These are phyloP conservation scores for Aciculoconidium aculeatum DNA, from an alignment of 805 yeast species.

Conservation along the genomic window DNA sequence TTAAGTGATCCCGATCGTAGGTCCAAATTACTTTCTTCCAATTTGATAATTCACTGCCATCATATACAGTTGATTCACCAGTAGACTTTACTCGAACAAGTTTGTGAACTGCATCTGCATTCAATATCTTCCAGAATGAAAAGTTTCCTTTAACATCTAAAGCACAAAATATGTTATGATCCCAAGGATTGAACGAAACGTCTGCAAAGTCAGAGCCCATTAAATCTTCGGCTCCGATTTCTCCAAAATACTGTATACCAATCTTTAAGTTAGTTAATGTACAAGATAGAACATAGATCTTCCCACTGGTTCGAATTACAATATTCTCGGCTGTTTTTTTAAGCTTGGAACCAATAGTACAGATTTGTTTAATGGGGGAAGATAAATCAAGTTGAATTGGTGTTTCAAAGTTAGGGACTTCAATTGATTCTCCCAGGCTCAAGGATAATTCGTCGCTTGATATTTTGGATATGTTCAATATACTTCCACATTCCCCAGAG, in stretches of 20 bases:
- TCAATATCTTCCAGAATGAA: constrained; percentile 31
- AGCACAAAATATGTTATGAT: constrained; percentile 30
- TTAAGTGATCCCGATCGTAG: constrained; percentile 17
- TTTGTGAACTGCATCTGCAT: constrained; percentile 45
- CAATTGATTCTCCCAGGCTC: too few relatives aligned
- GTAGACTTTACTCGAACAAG: constrained; percentile 46
- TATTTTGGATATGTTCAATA: constrained; percentile 19
- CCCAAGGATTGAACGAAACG: constrained; percentile 39
- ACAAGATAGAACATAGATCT: constrained; percentile 28
- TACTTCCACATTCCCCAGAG: constrained; percentile 26
- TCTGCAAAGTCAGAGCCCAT: constrained; percentile 39
- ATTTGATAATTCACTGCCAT: constrained; percentile 47
- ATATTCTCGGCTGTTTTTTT: constrained; percentile 21
- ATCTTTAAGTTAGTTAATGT: constrained; percentile 3
- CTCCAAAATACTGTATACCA: constrained; percentile 11
- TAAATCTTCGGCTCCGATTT: constrained; percentile 16
- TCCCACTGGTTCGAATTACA: constrained; percentile 33
- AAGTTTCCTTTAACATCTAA: constrained; percentile 53
- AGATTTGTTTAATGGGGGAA: constrained; percentile 38
- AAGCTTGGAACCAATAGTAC: constrained; percentile 18
- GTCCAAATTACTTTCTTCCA: constrained; percentile 52
- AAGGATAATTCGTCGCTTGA: too few relatives aligned
- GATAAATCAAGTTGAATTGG: constrained; percentile 15
- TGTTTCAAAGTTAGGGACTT: constrained; percentile 2
- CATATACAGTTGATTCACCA: constrained; percentile 47